Evolutionary conservation across 768 basidiomycete species (phyloP).

Genomic region (Austroboletus eburneus): DNA sequence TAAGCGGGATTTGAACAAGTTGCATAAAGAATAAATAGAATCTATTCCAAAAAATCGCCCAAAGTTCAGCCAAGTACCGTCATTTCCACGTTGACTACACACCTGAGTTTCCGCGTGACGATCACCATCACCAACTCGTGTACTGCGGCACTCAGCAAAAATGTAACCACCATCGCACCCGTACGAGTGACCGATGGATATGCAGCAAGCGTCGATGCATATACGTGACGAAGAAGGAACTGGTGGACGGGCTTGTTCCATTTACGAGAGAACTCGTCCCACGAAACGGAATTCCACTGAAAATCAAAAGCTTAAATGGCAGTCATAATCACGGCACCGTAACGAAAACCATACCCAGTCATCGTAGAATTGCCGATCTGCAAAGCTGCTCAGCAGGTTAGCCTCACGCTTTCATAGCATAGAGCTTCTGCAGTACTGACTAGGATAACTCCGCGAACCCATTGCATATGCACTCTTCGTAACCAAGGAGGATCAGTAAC

Average conservation of each 20-base stretch:
- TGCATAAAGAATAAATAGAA: slow-evolving; percentile 83
- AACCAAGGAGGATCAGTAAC: slow-evolving; percentile 1
- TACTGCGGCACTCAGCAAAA: slow-evolving; percentile 81
- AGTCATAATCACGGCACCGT: background rate
- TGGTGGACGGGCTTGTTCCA: slow-evolving; percentile 97
- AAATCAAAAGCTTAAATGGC: background rate
- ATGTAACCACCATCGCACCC: slow-evolving; percentile 90
- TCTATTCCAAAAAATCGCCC: slow-evolving; percentile 40
- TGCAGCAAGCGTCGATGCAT: slow-evolving; percentile 78
- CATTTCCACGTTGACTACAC: slow-evolving; percentile 17
- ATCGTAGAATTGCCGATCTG: slow-evolving; percentile 96
- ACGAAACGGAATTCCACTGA: slow-evolving; percentile 96
- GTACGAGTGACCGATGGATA: slow-evolving; percentile 66
- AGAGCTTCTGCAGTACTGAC: slow-evolving; percentile 40
- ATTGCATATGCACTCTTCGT: slow-evolving; percentile 90
- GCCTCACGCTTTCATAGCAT: background rate
- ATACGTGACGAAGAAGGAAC: slow-evolving; percentile 94
- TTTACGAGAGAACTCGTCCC: slow-evolving; percentile 96
- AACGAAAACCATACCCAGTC: slow-evolving; percentile 65
- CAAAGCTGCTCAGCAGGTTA: slow-evolving; percentile 55
- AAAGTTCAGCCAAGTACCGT: background rate
- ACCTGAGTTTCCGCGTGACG: slow-evolving; percentile 90
- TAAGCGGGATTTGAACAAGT: slow-evolving; percentile 90
- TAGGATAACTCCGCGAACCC: slow-evolving; percentile 90
- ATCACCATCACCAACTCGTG: slow-evolving; percentile 97